A percentile compares a stretch with the other conserved stretches of the same genome.
Evolutionary conservation across 2,329 filamentous ascomycete species (phyloP).

Genomic region (Aspergillus sp.): DNA sequence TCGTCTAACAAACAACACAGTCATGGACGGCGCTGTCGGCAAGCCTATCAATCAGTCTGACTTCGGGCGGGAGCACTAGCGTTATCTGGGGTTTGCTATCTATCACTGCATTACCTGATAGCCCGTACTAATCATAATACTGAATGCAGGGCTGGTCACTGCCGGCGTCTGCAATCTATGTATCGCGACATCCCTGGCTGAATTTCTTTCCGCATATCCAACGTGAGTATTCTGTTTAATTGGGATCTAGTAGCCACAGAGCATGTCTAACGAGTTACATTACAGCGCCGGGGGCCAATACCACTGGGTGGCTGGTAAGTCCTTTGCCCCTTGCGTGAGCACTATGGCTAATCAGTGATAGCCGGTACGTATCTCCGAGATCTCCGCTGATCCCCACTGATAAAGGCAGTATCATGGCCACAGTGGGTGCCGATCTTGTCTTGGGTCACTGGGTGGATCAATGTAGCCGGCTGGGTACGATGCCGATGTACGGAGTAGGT

Average conservation of each 20-base stretch:
- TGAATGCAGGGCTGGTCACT: conserved; percentile 45
- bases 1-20: conserved; percentile 16
- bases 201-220: conserved; percentile 65
- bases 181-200: conserved; percentile 65
- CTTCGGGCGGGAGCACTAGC: conserved; percentile 68
- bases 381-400: conserved; percentile 1
- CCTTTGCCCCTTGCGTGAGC: background rate
- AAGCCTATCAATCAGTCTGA: conserved; percentile 59
- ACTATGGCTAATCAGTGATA: conserved; percentile 1
- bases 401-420: conserved; percentile 51
- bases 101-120: background rate
- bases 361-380: conserved; percentile 26
- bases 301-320: conserved; percentile 63
- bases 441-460: conserved; percentile 67
- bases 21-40: conserved; percentile 61
- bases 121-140: background rate
- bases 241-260: background rate
- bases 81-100: conserved; percentile 64
- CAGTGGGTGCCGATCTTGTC: conserved; percentile 60
- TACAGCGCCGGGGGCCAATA: conserved; percentile 58
- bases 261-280: background rate
- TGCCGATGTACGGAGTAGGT: background rate
- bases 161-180: conserved; percentile 67
- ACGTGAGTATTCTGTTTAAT: conserved; percentile 29
- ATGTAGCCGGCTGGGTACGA: conserved; percentile 66